Base-by-base conservation (phyloP, 2,329 filamentous ascomycete genomes). In the Alternaria metachromatica region DNA sequence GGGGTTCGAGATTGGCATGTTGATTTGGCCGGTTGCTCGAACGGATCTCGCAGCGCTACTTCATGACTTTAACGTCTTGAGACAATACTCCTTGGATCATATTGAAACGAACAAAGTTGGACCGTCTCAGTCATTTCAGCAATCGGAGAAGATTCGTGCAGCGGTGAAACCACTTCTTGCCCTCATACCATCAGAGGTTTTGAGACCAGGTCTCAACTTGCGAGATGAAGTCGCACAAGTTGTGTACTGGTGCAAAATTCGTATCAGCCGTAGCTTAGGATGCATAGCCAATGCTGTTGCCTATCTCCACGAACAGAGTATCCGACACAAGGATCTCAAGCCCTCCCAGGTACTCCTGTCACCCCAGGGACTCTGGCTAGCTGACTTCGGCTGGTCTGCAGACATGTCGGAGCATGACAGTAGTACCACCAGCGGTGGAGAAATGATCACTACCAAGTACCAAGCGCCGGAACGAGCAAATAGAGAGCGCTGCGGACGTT, bases 251-350 rank as follows among this genome's bases (percentile, higher is more conserved):
- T 33, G 30, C 13, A 13, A 0, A 3, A 3, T 1, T 37, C 33
- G 15, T 37, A 4, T 37, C 0, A 4, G 6, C 7, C 43, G 3
- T 7, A 26, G 10, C 9, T 26, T 69, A 11, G 66, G 68, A 2
- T 70, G 68, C 20, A 51, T 69, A 10, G 59, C 64, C 12, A 48
- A 61, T 3, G 70, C 68, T 0, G 30, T 69, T 2, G 49, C 57
- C 1, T 68, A 68, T 43, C 54, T 72, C 1, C 70, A 72, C 30
- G 21, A 21, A 3, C 21, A 21, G 21, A 21, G 4, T 3, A 61
- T 71, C 9, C 58, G 63, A 0, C 67, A 70, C 54, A 68, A 67
- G 33, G 64, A 72, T 20, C 58, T 72, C 44, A 71, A 69, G 28
- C 70, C 70, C 1, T 64, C 60, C 1, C 65, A 72, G 10, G 63